Evolutionary conservation across 768 basidiomycete species (phyloP), one percentile per base, ranked within the genome.

Genomic region (Leccinum subtestaceum): DNA sequence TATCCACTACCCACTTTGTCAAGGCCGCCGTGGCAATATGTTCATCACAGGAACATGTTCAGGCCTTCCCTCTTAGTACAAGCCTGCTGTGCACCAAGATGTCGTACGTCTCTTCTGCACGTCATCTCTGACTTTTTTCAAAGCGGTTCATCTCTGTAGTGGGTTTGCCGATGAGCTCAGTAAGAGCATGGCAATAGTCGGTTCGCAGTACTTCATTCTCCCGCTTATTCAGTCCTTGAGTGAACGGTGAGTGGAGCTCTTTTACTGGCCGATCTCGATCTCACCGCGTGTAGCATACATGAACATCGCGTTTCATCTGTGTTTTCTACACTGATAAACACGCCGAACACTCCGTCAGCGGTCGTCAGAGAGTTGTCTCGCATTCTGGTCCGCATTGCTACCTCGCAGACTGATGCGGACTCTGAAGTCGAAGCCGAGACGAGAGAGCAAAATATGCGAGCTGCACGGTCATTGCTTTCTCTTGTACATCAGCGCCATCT

Each of bases 401-500:
- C 63, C 15, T 59, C 52, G n/a, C 45, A 58, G 15, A n/a, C 21
- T 7, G 45, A 59, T 21, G 50, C 19, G 0, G 34, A 60, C 29
- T 47, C 45, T 38, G 64, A 17, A 13, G 25, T 27, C 8, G 55
- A 60, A 36, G 17, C n/a, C 8, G 63, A 56, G 29, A 57, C 12
- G 11, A 60, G 49, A 47, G 62, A 60, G 9, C 43, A 65, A 19
- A 58, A 17, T 0, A 25, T 46, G 40, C 52, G 55, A 12, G 60
- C 40, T 10, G 70, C 68, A 29, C 70, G 73, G 3, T 63, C 70
- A 11, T 66, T 91, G 0, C 76, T 94, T 38, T 77, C 80, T 9
- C 74, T 76, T 25, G 70, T 93, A 11, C 82, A 88, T 54, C 92
- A 92, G 63, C 84, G 88, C 19, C 77, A 89, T 64, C 81, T 86